phyloP scores from a whole-genome alignment of 2,329 filamentous ascomycete genomes.

The Fulvia fulva region DNA sequence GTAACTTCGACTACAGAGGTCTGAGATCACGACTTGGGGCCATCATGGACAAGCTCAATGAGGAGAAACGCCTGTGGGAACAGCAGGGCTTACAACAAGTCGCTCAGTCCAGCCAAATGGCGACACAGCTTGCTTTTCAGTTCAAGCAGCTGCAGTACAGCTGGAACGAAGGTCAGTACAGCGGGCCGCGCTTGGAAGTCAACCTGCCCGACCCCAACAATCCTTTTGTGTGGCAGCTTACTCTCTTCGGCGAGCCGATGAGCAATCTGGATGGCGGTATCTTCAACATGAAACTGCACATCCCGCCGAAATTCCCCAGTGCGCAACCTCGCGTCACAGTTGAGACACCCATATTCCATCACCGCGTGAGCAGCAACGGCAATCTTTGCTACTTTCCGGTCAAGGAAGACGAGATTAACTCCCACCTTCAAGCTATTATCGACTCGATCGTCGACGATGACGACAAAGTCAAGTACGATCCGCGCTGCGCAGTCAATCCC shows the following conservation, averaged over 20 bases:
- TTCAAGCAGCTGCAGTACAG: conserved; percentile 75
- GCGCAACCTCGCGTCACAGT: conserved; percentile 82
- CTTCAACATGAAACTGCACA: conserved; percentile 72
- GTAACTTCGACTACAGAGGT: conserved; percentile 74
- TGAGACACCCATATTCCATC: conserved; percentile 79
- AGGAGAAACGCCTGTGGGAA: conserved; percentile 70
- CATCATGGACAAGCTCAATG: conserved; percentile 67
- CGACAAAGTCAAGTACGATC: conserved; percentile 82
- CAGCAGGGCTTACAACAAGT: conserved; percentile 61
- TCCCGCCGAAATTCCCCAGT: conserved; percentile 81
- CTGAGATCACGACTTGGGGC: conserved; percentile 64
- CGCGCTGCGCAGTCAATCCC: conserved; percentile 77
- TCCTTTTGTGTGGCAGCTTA: conserved; percentile 83
- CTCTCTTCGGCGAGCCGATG: conserved; percentile 88
- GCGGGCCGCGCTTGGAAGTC: conserved; percentile 68
- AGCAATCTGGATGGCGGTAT: conserved; percentile 89
- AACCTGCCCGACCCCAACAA: conserved; percentile 69
- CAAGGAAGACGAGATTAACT: conserved; percentile 69
- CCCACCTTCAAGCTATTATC: conserved; percentile 81
- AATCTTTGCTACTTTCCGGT: conserved; percentile 76
- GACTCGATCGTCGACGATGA: conserved; percentile 86
- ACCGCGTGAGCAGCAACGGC: conserved; percentile 73
- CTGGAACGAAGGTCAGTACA: conserved; percentile 59
- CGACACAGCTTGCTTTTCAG: conserved; percentile 77
- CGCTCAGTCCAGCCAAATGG: conserved; percentile 66